These are phyloP conservation scores for Novymonas esmeraldas DNA, from an alignment of 208 protist genomes.

Conservation along the genomic window DNA sequence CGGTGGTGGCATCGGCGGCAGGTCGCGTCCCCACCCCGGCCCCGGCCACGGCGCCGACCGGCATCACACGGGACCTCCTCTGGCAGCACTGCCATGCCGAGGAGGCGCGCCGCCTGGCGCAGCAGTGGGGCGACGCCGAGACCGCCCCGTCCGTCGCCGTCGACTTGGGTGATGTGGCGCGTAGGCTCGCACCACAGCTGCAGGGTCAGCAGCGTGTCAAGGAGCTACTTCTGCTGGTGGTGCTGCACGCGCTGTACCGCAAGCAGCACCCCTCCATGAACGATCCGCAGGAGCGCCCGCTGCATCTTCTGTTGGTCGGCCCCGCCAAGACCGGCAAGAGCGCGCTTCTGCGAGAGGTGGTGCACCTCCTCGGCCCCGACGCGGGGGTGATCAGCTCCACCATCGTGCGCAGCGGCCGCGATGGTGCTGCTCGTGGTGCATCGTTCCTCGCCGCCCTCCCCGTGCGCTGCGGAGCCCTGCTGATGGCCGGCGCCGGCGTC, in stretches of 20 bases:
- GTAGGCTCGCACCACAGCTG: constrained; percentile 44
- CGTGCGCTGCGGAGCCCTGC: constrained; percentile 27
- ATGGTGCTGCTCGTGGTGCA: constrained; percentile 8
- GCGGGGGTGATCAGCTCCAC: constrained; percentile 48
- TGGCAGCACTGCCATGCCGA: constrained; percentile 9
- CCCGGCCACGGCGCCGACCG: no score
- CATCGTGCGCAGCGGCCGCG: constrained; percentile 40
- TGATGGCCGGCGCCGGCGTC: constrained; percentile 48
- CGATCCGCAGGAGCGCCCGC: constrained; percentile 20
- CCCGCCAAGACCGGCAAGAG: constrained; percentile 63
- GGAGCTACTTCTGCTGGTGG: constrained; percentile 51
- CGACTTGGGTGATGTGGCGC: constrained; percentile 33
- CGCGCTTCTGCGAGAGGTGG: constrained; percentile 43
- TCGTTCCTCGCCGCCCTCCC: constrained; percentile 42
- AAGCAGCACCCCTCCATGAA: constrained; percentile 15
- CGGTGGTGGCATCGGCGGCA: no score
- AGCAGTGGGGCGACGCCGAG: constrained; percentile 9
- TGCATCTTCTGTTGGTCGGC: constrained; percentile 68
- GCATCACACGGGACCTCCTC: background rate
- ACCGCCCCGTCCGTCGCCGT: background rate
- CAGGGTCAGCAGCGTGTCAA: constrained; percentile 61
- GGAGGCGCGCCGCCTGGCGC: background rate
- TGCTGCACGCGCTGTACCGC: constrained; percentile 59
- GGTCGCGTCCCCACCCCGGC: no score
- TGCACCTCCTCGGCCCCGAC: constrained; percentile 35